Base-by-base conservation (phyloP, 2,329 filamentous ascomycete species). In the Ophiostoma pallidulum region DNA sequence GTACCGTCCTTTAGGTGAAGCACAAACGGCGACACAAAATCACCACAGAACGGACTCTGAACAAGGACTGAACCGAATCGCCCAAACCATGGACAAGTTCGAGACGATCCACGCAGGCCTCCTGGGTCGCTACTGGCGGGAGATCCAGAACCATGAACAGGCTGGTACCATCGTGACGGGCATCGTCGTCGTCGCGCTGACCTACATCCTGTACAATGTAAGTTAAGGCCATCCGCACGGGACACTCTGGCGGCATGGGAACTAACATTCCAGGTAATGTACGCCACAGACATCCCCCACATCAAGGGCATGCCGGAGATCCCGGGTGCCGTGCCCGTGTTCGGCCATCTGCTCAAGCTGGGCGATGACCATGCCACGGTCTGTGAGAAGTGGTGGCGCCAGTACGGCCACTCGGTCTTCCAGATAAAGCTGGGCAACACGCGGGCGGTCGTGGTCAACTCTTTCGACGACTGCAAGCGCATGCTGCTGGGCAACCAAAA, bases 401-500 rank as follows among this genome's bases (percentile, higher is more conserved):
- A 76, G 51, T 82, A 77, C 45, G 78, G 78, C 0, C 20, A 51
- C 29, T 74, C 75, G 2, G 80, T 83, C 12, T 84, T 82, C 54
- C 80, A 84, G 56, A 76, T 80, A 3, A 72, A 77, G 41, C 66
- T 90, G 56, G 85, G 84, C 1, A 88, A 84, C 52, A 77, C 69
- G 63, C 75, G 84, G 49, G 82, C 90, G 50, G 72, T 91, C 22
- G 88, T 89, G 57, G 85, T 84, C 53, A 91, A 91, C 58, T 82
- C 77, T 2, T 90, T 88, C 58, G 81, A 87, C 19, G 77, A 82
- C 0, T 84, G 89, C 37, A 80, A 77, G 48, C 72, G 82, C 54
- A 70, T 92, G 29, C 90, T 86, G 79, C 83, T 89, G 60, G 84
- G 79, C 8, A 82, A 91, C 57, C 85, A 89, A 57, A 86, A 84